Evolutionary conservation across 768 basidiomycete genomes (phyloP), one percentile per base, ranked within the genome.

Genomic region (Cystofilobasidium bisporidii): DNA sequence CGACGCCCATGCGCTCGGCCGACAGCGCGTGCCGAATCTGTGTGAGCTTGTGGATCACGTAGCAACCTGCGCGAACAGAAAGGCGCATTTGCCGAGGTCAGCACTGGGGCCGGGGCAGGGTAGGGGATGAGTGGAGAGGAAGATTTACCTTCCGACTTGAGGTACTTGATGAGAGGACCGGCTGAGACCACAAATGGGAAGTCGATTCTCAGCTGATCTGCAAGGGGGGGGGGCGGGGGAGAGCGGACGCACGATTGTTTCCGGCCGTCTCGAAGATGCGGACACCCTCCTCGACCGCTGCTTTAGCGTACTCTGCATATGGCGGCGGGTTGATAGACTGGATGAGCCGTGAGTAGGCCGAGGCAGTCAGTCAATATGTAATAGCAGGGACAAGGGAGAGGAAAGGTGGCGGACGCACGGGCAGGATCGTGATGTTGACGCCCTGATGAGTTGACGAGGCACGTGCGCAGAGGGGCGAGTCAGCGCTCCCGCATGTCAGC

Each of bases 221-320:
- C n/a, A n/a, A n/a, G n/a, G n/a, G n/a, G n/a, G n/a, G n/a, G n/a
- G n/a, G n/a, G n/a, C n/a, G n/a, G n/a, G n/a, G n/a, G n/a, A n/a
- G n/a, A n/a, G n/a, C n/a, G n/a, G n/a, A 71, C 87, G 71, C 72
- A 90, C 89, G 89, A 72, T 87, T 91, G 72, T 88, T 89, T 9
- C 91, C 93, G 2, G 92, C 92, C 0, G 92, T 96, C 80, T 96
- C 92, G 73, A 92, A 89, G 50, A 94, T 86, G 73, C 76, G 81
- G n/a, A 94, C 83, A 10, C 89, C 89, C 74, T 93, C 91, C 70
- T 88, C 89, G 57, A 91, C 83, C 12, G 91, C 87, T 11, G 81
- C 89, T 41, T 72, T 66, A 58, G 72, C 75, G 67, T 74, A 74
- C 6, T 72, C 74, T 20, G 71, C 75, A 74, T 97, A 94, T 72